Evolutionary conservation across 768 basidiomycete genomes (phyloP).

Genomic region (Boletus fagicola): DNA sequence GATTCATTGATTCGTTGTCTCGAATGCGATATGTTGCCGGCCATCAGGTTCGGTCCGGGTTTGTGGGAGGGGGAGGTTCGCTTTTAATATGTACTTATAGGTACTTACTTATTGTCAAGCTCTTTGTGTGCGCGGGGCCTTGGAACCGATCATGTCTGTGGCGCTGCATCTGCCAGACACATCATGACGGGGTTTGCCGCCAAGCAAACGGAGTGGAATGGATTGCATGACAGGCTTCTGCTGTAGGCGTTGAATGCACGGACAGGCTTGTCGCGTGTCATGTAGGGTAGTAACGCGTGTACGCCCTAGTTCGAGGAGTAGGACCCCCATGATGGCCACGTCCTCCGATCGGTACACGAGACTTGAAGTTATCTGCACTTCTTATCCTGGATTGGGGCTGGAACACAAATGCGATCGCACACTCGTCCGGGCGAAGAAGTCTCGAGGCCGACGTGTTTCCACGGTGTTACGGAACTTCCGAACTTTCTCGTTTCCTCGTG

Average conservation of each 20-base stretch:
- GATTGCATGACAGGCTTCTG: not conserved
- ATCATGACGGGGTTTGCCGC: not conserved
- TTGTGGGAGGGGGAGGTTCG: not conserved
- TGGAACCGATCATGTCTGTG: not conserved
- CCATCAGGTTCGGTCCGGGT: not conserved
- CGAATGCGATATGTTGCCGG: not conserved
- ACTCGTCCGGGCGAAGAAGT: not conserved
- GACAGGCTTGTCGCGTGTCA: not conserved
- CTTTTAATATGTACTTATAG: not conserved
- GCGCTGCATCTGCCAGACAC: not conserved
- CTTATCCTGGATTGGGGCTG: not conserved
- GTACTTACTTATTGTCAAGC: not conserved
- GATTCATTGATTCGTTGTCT: not conserved
- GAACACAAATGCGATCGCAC: not conserved
- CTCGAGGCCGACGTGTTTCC: not conserved
- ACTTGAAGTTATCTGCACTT: not conserved
- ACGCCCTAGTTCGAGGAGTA: not conserved
- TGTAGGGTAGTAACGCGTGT: not conserved
- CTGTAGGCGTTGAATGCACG: not conserved
- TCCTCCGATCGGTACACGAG: not conserved
- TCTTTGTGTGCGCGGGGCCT: not conserved
- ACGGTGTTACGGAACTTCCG: not conserved
- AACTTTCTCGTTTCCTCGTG: not conserved
- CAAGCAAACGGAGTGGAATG: too few relatives aligned
- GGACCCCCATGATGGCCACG: not conserved